phyloP scores from a whole-genome alignment of 2,329 filamentous ascomycete species.

The Beauveria bassiana region DNA sequence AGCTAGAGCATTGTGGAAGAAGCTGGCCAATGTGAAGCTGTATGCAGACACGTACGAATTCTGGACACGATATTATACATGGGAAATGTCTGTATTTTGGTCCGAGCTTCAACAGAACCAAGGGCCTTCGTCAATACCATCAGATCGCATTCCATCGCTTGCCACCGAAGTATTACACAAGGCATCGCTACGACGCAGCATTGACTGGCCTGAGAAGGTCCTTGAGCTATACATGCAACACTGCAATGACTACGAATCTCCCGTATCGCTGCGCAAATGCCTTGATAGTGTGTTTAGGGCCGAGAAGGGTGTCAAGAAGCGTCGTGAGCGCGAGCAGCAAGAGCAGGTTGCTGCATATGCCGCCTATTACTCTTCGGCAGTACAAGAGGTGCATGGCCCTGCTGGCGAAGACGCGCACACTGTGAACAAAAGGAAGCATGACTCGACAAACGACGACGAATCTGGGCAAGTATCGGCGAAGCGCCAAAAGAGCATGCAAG shows the following conservation, averaged over 20 bases:
- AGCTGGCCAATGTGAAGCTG: conserved; percentile 54
- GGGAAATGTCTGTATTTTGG: conserved; percentile 68
- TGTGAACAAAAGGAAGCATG: conserved; percentile 66
- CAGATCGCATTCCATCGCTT: conserved; percentile 48
- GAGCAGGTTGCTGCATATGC: conserved; percentile 48
- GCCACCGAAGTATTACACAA: conserved; percentile 72
- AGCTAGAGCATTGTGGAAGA: conserved; percentile 71
- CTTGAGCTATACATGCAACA: conserved; percentile 68
- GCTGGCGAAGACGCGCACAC: conserved; percentile 29
- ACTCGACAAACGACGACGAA: conserved; percentile 37
- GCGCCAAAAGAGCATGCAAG: conserved; percentile 49
- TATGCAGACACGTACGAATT: conserved; percentile 80
- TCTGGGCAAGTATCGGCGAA: conserved; percentile 50
- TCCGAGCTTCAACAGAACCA: conserved; percentile 23
- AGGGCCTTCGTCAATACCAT: conserved; percentile 29
- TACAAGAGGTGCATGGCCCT: conserved; percentile 18
- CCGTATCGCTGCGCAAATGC: conserved; percentile 65
- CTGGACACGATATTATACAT: conserved; percentile 86
- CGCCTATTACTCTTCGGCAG: conserved; percentile 25
- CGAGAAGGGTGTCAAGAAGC: conserved; percentile 53
- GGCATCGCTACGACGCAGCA: conserved; percentile 51
- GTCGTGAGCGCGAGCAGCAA: conserved; percentile 57
- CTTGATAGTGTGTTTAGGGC: conserved; percentile 66
- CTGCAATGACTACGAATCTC: conserved; percentile 84
- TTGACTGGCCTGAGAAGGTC: conserved; percentile 73